Conservation (phyloP, 352 stramenopile genomes). For the Phytophthora pisi region DNA sequence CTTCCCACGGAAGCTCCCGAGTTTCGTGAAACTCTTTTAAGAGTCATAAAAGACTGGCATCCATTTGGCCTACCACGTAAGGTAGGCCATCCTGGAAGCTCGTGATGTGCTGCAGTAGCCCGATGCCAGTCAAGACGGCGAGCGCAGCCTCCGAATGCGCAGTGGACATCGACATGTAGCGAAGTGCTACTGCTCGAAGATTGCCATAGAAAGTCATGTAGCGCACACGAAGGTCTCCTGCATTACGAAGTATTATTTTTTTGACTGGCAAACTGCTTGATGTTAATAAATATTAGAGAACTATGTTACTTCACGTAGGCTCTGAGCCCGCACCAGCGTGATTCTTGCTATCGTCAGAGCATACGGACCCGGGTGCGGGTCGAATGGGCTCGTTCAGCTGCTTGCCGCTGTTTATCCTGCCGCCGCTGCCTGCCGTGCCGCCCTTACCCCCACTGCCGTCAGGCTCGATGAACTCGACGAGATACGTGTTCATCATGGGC, state of each 20-base stretch:
- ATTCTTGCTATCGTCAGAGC: conserved; percentile 19
- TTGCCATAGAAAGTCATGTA: conserved; percentile 3
- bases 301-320: conserved; percentile 14
- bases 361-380: conserved; percentile 7
- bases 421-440: not conserved
- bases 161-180: not conserved
- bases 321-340: not conserved
- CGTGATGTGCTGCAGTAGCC: conserved; percentile 30
- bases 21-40: conserved; percentile 16
- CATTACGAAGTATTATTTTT: not conserved
- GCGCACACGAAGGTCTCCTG: conserved; percentile 10
- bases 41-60: conserved; percentile 27
- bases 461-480: conserved; percentile 79
- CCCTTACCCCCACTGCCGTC: conserved; percentile 19
- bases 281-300: not conserved
- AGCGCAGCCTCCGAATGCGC: conserved; percentile 14
- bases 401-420: conserved; percentile 20
- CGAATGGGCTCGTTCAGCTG: conserved; percentile 3
- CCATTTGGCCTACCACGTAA: conserved; percentile 29
- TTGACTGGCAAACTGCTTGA: conserved; percentile 13
- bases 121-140: conserved; percentile 26
- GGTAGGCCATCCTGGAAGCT: conserved; percentile 33
- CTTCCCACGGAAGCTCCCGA: conserved; percentile 29
- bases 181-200: not conserved
- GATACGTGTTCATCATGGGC: conserved; percentile 83